These are phyloP conservation scores for Epichloe uncinata DNA, from an alignment of 2,329 filamentous ascomycete species.

Conservation along the genomic window DNA sequence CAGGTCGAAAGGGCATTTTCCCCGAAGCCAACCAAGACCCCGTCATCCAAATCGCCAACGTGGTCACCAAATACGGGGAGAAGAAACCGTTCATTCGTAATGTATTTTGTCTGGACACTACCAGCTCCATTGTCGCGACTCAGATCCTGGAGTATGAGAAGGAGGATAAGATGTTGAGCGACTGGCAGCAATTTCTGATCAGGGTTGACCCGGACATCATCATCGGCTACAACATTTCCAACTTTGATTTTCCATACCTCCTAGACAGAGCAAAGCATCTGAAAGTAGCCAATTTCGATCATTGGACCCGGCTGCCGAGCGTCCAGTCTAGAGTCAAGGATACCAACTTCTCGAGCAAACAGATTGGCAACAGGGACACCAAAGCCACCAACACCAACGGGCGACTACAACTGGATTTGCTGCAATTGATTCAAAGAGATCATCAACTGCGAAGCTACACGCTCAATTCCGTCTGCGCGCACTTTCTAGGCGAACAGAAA, in stretches of 20 bases:
- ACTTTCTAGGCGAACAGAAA: conserved; percentile 94
- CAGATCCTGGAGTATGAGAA: conserved; percentile 73
- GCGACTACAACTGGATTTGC: conserved; percentile 77
- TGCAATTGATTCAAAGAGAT: conserved; percentile 92
- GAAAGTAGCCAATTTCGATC: conserved; percentile 68
- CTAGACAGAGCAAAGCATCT: conserved; percentile 77
- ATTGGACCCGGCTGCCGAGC: conserved; percentile 69
- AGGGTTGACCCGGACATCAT: conserved; percentile 93
- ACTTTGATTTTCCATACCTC: conserved; percentile 97
- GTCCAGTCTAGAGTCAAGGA: conserved; percentile 60
- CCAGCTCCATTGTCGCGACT: conserved; percentile 87
- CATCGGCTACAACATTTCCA: conserved; percentile 96
- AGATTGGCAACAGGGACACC: conserved; percentile 92
- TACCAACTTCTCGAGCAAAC: conserved; percentile 89
- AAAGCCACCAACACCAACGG: conserved; percentile 93
- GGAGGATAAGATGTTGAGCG: conserved; percentile 82
- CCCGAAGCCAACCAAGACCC: conserved; percentile 85
- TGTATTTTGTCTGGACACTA: conserved; percentile 88
- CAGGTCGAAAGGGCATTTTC: conserved; percentile 93
- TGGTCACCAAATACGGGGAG: conserved; percentile 90
- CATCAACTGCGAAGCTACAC: conserved; percentile 95
- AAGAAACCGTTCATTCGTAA: conserved; percentile 92
- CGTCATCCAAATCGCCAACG: conserved; percentile 95
- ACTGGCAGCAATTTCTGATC: conserved; percentile 82
- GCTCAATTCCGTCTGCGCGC: conserved; percentile 85